Percentiles rank a stretch among this genome's conserved stretches.
phyloP scores from a whole-genome alignment of 805 yeast species.

The Zygoascus ofunaensis region DNA sequence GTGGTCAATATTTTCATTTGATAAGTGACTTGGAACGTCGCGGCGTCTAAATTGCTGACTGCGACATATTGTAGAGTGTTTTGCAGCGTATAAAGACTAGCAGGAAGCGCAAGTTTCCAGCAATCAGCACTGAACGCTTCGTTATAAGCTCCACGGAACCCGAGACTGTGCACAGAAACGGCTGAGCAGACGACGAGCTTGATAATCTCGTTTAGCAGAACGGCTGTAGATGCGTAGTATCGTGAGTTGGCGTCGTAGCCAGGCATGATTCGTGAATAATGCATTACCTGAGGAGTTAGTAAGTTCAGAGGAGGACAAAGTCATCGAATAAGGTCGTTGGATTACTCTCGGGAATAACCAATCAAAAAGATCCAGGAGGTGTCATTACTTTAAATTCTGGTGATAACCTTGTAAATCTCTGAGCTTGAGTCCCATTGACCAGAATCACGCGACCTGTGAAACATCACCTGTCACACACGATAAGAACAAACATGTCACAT shows the following conservation, averaged over 20 bases:
- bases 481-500: no score
- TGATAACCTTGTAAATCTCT: no score
- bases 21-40: constrained; percentile 36
- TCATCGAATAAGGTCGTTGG: not conserved
- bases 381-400: no score
- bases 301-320: constrained; percentile 5
- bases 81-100: constrained; percentile 33
- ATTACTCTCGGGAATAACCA: no score
- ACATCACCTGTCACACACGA: no score
- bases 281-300: constrained; percentile 22
- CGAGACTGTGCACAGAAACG: constrained; percentile 21
- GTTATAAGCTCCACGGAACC: constrained; percentile 17
- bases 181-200: constrained; percentile 27
- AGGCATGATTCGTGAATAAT: constrained; percentile 35
- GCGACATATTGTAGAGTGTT: constrained; percentile 35
- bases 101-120: constrained; percentile 36
- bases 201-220: constrained; percentile 32
- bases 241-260: constrained; percentile 23
- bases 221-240: constrained; percentile 35
- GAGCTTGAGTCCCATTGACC: no score
- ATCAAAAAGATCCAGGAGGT: no score
- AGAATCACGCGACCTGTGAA: no score
- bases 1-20: constrained; percentile 37
- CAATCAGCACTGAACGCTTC: constrained; percentile 31
- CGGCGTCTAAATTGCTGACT: constrained; percentile 35